Conservation (phyloP, 805 yeast species). For the Metschnikowia orientalis region DNA sequence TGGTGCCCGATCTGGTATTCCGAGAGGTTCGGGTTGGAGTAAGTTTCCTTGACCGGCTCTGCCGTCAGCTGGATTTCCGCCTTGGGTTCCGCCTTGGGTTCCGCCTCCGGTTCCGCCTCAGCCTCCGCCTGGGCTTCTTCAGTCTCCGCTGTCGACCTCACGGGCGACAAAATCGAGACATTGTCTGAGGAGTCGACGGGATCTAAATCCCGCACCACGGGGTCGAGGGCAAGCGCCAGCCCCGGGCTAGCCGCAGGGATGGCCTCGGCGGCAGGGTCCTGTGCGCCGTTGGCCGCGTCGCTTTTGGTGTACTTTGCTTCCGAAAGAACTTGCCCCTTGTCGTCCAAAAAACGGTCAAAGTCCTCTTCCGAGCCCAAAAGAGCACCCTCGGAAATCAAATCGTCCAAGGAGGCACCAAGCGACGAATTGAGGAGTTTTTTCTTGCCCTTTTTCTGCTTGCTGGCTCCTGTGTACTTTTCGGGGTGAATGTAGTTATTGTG, state of each 20-base stretch:
- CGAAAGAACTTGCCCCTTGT: constrained; percentile 49
- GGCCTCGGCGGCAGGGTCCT: not conserved
- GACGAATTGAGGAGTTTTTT: constrained; percentile 17
- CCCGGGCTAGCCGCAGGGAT: no score
- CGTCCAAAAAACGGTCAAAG: constrained; percentile 49
- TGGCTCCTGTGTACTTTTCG: constrained; percentile 34
- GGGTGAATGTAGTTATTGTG: constrained; percentile 44
- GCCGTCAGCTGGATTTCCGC: constrained; percentile 5
- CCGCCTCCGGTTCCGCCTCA: not conserved
- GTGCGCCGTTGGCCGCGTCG: constrained; percentile 5
- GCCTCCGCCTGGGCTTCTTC: not conserved
- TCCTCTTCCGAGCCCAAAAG: constrained; percentile 48
- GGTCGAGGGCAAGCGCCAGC: not conserved
- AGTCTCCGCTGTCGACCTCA: not conserved
- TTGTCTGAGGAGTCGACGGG: not conserved
- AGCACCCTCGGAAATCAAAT: constrained; percentile 45
- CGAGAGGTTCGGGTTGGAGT: constrained; percentile 42
- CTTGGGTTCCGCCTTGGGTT: constrained; percentile 4
- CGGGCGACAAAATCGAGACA: no score
- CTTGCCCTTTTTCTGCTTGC: constrained; percentile 16
- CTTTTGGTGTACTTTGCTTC: constrained; percentile 31
- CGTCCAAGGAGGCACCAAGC: constrained; percentile 54
- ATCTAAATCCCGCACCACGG: not conserved
- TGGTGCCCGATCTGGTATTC: constrained; percentile 42
- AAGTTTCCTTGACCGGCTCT: constrained; percentile 15